phyloP scores from a whole-genome alignment of 2,329 filamentous ascomycete species.

The Chrysoporthe austroafricana region DNA sequence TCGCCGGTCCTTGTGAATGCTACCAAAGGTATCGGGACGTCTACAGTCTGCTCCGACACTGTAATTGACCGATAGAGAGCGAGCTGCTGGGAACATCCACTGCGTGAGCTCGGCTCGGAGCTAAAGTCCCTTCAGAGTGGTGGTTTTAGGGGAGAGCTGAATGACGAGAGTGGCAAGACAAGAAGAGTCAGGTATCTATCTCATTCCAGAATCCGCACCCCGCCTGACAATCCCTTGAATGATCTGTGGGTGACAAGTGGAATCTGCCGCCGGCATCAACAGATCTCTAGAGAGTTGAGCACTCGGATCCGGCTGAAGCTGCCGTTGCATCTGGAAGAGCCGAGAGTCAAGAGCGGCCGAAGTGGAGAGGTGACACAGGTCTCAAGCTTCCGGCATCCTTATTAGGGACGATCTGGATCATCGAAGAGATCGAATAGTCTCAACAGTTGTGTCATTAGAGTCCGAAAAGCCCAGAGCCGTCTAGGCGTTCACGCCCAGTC shows the following conservation, averaged over 20 bases:
- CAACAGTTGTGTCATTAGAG: not conserved
- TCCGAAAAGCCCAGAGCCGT: not conserved
- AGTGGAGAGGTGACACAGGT: not conserved
- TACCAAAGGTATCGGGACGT: no score
- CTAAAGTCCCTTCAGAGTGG: not conserved
- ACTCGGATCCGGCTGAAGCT: no score
- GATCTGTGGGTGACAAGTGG: not conserved
- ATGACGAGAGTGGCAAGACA: not conserved
- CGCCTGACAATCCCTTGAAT: not conserved
- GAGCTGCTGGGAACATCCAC: not conserved
- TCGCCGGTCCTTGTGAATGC: not conserved
- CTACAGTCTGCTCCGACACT: no score
- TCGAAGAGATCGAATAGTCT: not conserved
- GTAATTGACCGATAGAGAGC: no score
- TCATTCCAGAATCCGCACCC: not conserved
- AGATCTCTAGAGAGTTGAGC: not conserved
- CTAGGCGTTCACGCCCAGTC: not conserved
- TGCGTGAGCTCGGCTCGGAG: not conserved
- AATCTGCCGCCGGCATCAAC: not conserved
- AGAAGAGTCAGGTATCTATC: not conserved
- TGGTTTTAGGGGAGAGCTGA: not conserved
- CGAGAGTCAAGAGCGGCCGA: not conserved
- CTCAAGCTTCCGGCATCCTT: not conserved
- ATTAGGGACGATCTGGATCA: not conserved
- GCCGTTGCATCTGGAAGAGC: no score